phyloP scores from a whole-genome alignment of 345 rosid species.

The Microthlaspi erraticum region DNA sequence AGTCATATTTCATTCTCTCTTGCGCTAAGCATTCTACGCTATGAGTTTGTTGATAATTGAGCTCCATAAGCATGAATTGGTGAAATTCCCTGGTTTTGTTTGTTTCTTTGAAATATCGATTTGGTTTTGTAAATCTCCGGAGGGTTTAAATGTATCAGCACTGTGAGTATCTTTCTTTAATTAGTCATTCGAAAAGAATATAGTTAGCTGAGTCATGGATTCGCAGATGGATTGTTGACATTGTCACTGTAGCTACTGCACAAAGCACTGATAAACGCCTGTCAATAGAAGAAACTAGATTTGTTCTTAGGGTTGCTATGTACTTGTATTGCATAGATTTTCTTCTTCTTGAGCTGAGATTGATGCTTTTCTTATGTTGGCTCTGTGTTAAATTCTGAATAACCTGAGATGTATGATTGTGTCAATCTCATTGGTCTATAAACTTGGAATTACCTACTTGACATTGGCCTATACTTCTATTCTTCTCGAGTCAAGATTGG shows the following conservation, averaged over 20 bases:
- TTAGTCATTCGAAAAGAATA: too few relatives aligned
- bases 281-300: too few relatives aligned
- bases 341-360: background rate
- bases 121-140: too few relatives aligned
- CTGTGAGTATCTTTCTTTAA: too few relatives aligned
- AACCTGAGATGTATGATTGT: conserved; percentile 11
- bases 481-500: background rate
- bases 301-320: conserved; percentile 7
- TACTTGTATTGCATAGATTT: background rate
- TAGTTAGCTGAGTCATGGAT: conserved; percentile 2
- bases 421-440: background rate
- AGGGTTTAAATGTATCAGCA: too few relatives aligned
- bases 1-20: conserved; percentile 2
- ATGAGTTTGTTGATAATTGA: background rate
- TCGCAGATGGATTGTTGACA: background rate
- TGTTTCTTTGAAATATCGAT: too few relatives aligned
- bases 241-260: background rate
- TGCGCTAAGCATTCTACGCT: background rate
- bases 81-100: background rate
- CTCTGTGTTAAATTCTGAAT: background rate
- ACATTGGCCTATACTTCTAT: background rate
- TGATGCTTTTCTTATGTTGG: conserved; percentile 2
- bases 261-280: background rate
- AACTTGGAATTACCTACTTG: background rate
- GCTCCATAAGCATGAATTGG: background rate